Evolutionary conservation across 805 yeast genomes (phyloP).

Genomic region (Sugiyamaella floridensis): DNA sequence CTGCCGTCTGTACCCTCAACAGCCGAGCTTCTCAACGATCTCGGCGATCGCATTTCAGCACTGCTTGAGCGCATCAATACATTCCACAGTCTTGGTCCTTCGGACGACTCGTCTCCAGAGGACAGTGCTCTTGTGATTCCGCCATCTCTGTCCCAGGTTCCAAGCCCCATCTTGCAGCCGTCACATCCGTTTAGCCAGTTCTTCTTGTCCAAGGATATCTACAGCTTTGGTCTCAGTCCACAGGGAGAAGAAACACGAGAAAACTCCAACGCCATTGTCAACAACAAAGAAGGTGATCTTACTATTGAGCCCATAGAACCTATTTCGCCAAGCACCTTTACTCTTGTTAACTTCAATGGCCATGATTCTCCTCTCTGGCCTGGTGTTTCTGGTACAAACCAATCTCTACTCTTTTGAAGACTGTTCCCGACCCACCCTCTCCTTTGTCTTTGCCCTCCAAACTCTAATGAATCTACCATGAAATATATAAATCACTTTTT

Average conservation of each 20-base stretch:
- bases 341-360: too few relatives aligned
- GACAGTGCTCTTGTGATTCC: background rate
- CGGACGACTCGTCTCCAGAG: background rate
- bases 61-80: background rate
- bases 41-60: background rate
- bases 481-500: too few relatives aligned
- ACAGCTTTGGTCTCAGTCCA: background rate
- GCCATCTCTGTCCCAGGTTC: background rate
- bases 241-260: background rate
- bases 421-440: too few relatives aligned
- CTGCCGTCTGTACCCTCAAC: background rate
- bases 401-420: too few relatives aligned
- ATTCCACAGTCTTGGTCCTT: background rate
- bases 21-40: background rate
- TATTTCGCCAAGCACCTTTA: too few relatives aligned
- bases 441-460: too few relatives aligned
- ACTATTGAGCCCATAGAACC: too few relatives aligned
- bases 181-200: background rate
- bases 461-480: too few relatives aligned
- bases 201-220: background rate
- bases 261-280: too few relatives aligned
- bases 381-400: too few relatives aligned
- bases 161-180: background rate
- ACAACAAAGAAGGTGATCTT: too few relatives aligned
- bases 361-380: too few relatives aligned